A percentile compares a stretch with the other conserved stretches of the same genome.
Conservation (phyloP, 2,329 filamentous ascomycete species). For the Chaetothyriales sp. region DNA sequence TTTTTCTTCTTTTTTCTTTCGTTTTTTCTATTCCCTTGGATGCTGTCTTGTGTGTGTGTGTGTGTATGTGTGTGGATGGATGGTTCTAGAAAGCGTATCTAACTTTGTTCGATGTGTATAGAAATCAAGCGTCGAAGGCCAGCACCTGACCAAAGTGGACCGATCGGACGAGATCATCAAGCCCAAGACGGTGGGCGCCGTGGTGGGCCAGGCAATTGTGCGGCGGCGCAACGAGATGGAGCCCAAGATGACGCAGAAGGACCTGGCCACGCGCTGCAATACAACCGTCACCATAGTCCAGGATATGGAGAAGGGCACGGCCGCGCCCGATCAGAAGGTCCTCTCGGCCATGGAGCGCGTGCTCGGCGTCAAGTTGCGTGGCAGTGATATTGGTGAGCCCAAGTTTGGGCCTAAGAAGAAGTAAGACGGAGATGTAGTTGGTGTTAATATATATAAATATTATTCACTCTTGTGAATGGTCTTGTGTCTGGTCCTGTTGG, state of each 20-base stretch:
- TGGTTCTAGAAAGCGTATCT: too few relatives aligned
- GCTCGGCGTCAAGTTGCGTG: slow-evolving; percentile 76
- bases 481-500: too few relatives aligned
- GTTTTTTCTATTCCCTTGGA: background rate
- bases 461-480: too few relatives aligned
- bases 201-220: slow-evolving; percentile 70
- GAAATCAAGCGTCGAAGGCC: slow-evolving; percentile 52
- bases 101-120: slow-evolving; percentile 26
- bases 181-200: slow-evolving; percentile 73
- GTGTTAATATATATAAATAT: too few relatives aligned
- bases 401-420: slow-evolving; percentile 65
- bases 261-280: slow-evolving; percentile 74
- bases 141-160: slow-evolving; percentile 95
- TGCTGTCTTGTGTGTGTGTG: too few relatives aligned
- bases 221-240: slow-evolving; percentile 64
- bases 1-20: background rate
- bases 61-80: slow-evolving; percentile 11
- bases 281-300: slow-evolving; percentile 65
- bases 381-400: slow-evolving; percentile 69
- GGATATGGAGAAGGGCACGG: slow-evolving; percentile 70
- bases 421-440: slow-evolving; percentile 17
- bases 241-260: slow-evolving; percentile 93
- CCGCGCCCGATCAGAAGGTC: slow-evolving; percentile 69
- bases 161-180: slow-evolving; percentile 95
- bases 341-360: slow-evolving; percentile 63